Evolutionary conservation across 2,329 filamentous ascomycete genomes (phyloP).

Genomic region (Venturia nashicola): DNA sequence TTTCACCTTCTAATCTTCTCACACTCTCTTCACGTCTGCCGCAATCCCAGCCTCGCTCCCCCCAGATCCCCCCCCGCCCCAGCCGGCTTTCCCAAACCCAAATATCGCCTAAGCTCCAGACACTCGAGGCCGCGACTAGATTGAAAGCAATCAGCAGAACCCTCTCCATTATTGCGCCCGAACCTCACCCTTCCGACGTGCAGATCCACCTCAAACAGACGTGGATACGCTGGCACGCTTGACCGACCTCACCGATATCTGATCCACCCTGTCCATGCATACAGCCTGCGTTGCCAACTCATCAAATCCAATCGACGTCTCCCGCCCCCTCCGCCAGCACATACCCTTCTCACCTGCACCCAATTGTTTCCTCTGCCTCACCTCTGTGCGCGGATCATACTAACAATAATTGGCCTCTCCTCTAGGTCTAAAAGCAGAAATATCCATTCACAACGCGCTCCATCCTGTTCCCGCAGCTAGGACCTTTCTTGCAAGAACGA

Average conservation of each 20-base stretch:
- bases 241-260: not conserved
- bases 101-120: slow-evolving; percentile 1
- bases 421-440: slow-evolving; percentile 9
- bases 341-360: slow-evolving; percentile 20
- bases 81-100: not conserved
- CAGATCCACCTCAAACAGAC: not conserved
- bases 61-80: not conserved
- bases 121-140: slow-evolving; percentile 4
- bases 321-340: slow-evolving; percentile 25
- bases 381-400: slow-evolving; percentile 16
- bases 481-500: slow-evolving; percentile 4
- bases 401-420: slow-evolving; percentile 20
- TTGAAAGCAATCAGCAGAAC: slow-evolving; percentile 4
- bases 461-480: slow-evolving; percentile 6
- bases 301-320: slow-evolving; percentile 29
- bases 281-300: slow-evolving; percentile 29
- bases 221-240: slow-evolving; percentile 10
- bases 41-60: not conserved
- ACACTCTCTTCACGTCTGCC: not conserved
- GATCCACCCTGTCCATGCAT: slow-evolving; percentile 19
- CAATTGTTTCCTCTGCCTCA: slow-evolving; percentile 21
- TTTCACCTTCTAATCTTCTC: not conserved
- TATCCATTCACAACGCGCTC: slow-evolving; percentile 8
- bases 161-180: not conserved
- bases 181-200: not conserved